phyloP scores from a whole-genome alignment of 306 rosid genomes.

The Chamaecrista fasciculata region DNA sequence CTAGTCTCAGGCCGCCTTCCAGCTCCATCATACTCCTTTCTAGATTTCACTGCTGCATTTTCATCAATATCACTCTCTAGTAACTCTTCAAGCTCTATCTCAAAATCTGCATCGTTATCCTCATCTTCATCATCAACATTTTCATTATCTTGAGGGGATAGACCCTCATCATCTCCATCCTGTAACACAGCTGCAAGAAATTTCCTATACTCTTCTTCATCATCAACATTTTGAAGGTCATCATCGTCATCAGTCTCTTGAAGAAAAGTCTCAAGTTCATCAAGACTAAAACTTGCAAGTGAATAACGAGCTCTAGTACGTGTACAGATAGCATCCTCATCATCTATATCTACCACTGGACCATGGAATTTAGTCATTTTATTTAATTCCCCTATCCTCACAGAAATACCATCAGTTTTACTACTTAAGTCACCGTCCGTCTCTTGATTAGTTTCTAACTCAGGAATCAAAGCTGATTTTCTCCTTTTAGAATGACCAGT shows the following conservation, averaged over 20 bases:
- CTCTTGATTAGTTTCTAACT: conserved; percentile 41
- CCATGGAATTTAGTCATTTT: conserved; percentile 30
- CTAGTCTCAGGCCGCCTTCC: conserved; percentile 85
- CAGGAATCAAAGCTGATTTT: conserved; percentile 34
- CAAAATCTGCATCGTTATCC: conserved; percentile 94
- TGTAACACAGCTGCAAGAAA: conserved; percentile 85
- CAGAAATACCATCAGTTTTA: conserved; percentile 31
- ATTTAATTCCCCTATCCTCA: conserved; percentile 38
- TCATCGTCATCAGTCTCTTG: conserved; percentile 97
- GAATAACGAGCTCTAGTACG: conserved; percentile 97
- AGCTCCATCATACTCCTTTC: conserved; percentile 48
- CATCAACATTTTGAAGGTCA: conserved; percentile 82
- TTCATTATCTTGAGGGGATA: conserved; percentile 57
- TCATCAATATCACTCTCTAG: conserved; percentile 84
- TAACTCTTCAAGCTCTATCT: conserved; percentile 92
- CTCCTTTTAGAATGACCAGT: conserved; percentile 23
- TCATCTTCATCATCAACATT: conserved; percentile 81
- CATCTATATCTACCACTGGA: conserved; percentile 48
- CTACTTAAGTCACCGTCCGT: conserved; percentile 35
- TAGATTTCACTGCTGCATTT: conserved; percentile 33
- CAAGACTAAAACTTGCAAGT: conserved; percentile 80
- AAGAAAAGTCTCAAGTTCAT: conserved; percentile 92
- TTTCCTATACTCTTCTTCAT: conserved; percentile 86
- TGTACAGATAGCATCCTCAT: conserved; percentile 80
- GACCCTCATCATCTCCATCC: conserved; percentile 58